phyloP scores from a whole-genome alignment of 2,329 filamentous ascomycete species.

The Elsinoe batatas region DNA sequence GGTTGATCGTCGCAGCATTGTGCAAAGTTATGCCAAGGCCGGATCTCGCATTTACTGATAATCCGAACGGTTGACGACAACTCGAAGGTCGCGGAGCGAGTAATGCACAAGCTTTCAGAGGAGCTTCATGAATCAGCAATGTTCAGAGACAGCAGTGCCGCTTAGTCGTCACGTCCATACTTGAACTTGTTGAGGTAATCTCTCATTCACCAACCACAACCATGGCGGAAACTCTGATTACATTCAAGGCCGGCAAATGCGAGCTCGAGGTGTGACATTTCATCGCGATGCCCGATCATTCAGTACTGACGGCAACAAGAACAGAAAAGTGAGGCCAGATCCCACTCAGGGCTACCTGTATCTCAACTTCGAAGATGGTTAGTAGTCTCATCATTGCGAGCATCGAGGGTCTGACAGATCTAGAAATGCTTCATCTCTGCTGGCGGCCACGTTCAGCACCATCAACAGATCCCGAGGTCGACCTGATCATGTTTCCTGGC shows the following conservation, averaged over 20 bases:
- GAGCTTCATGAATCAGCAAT: neutral
- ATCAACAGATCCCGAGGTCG: conserved; percentile 65
- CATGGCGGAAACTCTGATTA: conserved; percentile 84
- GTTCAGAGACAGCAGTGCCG: neutral
- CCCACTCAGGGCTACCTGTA: conserved; percentile 78
- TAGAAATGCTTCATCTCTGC: conserved; percentile 90
- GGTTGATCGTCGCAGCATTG: conserved; percentile 1
- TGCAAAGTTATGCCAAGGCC: neutral
- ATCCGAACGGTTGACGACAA: neutral
- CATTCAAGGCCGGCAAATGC: conserved; percentile 91
- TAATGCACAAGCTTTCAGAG: neutral
- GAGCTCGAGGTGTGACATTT: conserved; percentile 62
- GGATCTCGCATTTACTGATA: neutral
- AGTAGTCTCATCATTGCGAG: conserved; percentile 12
- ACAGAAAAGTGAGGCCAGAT: conserved; percentile 61
- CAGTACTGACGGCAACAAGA: conserved; percentile 25
- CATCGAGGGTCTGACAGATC: neutral
- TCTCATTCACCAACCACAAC: conserved; percentile 19
- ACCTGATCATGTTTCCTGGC: conserved; percentile 85
- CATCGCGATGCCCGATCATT: conserved; percentile 28
- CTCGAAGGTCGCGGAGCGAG: neutral
- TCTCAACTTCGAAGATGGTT: conserved; percentile 84
- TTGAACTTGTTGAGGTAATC: neutral
- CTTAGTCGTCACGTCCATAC: neutral
- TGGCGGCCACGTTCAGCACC: conserved; percentile 74